Evolutionary conservation across 768 basidiomycete species (phyloP).

Genomic region (Daedaleopsis nitida): DNA sequence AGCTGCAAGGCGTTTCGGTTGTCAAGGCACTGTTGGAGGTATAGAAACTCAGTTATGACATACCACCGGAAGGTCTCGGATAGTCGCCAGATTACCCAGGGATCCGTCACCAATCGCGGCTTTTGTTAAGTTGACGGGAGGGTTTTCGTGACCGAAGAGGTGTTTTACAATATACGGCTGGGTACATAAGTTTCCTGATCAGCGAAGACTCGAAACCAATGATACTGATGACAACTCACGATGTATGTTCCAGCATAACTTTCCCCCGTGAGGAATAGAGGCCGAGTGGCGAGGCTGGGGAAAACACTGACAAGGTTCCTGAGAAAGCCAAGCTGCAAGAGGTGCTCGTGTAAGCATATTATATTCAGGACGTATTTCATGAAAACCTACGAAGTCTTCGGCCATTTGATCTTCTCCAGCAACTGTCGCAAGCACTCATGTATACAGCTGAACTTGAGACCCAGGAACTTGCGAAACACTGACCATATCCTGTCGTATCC

Average conservation of each 20-base stretch:
- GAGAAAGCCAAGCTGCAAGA: slow-evolving; percentile 64
- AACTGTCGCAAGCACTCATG: slow-evolving; percentile 35
- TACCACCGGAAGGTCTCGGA: slow-evolving; percentile 23
- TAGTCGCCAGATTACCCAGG: slow-evolving; percentile 33
- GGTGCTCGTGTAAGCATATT: background rate
- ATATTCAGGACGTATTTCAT: background rate
- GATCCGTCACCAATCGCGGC: slow-evolving; percentile 73
- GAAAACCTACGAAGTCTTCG: slow-evolving; percentile 42
- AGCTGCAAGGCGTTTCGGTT: slow-evolving; percentile 36
- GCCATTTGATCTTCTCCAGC: slow-evolving; percentile 69
- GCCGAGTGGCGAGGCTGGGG: slow-evolving; percentile 63
- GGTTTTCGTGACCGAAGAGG: slow-evolving; percentile 59
- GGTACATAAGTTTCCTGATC: slow-evolving; percentile 46
- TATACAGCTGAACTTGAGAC: background rate
- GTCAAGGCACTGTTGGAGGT: background rate
- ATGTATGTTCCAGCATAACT: slow-evolving; percentile 76
- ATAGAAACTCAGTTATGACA: slow-evolving; percentile 32
- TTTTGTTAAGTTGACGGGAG: slow-evolving; percentile 66
- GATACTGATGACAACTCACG: slow-evolving; percentile 35
- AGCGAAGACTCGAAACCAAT: slow-evolving; percentile 42
- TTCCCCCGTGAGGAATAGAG: slow-evolving; percentile 69
- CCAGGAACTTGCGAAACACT: slow-evolving; percentile 15
- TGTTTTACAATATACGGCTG: slow-evolving; percentile 71
- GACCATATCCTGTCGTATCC: slow-evolving; percentile 60
- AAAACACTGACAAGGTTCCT: slow-evolving; percentile 71